These are phyloP conservation scores for Monosporascus sp. DNA, from an alignment of 2,329 filamentous ascomycete genomes.

Conservation along the genomic window DNA sequence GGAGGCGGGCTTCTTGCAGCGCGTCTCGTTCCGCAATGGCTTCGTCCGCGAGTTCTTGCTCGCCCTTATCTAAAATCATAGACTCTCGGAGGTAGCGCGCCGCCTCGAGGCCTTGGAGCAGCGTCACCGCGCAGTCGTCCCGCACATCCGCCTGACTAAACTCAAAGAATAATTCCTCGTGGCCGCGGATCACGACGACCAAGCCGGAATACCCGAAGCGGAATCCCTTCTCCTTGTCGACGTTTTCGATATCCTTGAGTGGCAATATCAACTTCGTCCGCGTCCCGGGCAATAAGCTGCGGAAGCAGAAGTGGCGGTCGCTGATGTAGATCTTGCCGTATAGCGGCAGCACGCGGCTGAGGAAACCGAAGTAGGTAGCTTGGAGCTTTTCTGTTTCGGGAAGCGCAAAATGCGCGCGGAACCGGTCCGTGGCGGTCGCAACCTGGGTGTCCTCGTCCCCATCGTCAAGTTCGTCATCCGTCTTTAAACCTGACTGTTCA, in stretches of 20 bases:
- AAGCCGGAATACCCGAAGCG: conserved; percentile 86
- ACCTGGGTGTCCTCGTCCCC: conserved; percentile 58
- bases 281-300: conserved; percentile 82
- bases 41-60: conserved; percentile 64
- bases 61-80: conserved; percentile 59
- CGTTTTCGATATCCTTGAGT: conserved; percentile 85
- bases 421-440: conserved; percentile 68
- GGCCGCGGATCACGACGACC: conserved; percentile 85
- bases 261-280: conserved; percentile 90
- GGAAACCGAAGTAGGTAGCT: conserved; percentile 85
- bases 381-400: conserved; percentile 76
- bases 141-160: conserved; percentile 72
- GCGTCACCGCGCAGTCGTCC: conserved; percentile 81
- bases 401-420: conserved; percentile 86
- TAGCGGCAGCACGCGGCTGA: conserved; percentile 83
- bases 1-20: conserved; percentile 65
- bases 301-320: conserved; percentile 82
- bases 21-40: conserved; percentile 79
- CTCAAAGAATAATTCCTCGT: conserved; percentile 96
- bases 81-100: conserved; percentile 66
- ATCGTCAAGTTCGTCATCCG: conserved; percentile 49
- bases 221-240: conserved; percentile 92
- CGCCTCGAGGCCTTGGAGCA: conserved; percentile 71
- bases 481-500: conserved; percentile 46
- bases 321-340: conserved; percentile 98